A percentile compares a stretch with the other conserved stretches of the same genome.
Evolutionary conservation across 495 filamentous ascomycete genomes (phyloP).

Genomic region (Pyrenula aspistea): DNA sequence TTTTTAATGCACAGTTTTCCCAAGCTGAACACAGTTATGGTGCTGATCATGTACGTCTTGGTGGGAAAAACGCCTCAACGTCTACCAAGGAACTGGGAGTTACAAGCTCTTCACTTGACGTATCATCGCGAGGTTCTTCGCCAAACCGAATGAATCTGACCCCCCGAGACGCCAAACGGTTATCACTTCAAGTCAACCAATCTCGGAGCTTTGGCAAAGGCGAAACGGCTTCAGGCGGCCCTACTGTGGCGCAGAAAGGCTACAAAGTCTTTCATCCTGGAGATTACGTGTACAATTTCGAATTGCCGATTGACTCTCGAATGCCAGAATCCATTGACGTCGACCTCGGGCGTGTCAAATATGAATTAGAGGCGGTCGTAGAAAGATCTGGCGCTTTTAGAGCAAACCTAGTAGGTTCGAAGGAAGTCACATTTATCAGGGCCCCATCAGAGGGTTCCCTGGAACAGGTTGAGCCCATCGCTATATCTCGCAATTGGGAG

Average conservation of each 20-base stretch:
- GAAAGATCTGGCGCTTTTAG: conserved; percentile 90
- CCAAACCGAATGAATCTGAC: conserved; percentile 9
- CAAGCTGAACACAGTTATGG: conserved; percentile 52
- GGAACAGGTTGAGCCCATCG: conserved; percentile 91
- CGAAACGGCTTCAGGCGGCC: conserved; percentile 45
- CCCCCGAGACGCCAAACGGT: conserved; percentile 42
- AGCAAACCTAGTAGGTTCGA: conserved; percentile 70
- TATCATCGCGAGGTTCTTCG: conserved; percentile 17
- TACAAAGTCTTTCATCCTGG: conserved; percentile 85
- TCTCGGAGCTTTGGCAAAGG: conserved; percentile 82
- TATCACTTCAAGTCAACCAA: conserved; percentile 69
- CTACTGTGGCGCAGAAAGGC: conserved; percentile 67
- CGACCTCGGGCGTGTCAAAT: conserved; percentile 78
- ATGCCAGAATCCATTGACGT: conserved; percentile 86
- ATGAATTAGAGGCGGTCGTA: conserved; percentile 77
- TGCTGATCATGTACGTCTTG: conserved; percentile 46
- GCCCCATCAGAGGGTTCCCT: conserved; percentile 84
- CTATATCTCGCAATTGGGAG: conserved; percentile 94
- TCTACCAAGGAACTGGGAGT: conserved; percentile 35
- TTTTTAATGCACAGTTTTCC: conserved; percentile 64
- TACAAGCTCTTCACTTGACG: conserved; percentile 18
- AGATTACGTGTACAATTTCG: conserved; percentile 89
- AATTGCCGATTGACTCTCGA: conserved; percentile 84
- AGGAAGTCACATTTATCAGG: conserved; percentile 79
- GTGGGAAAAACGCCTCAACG: conserved; percentile 23